Evolutionary conservation across 2,329 filamentous ascomycete genomes (phyloP), one percentile per base, ranked within the genome.

Genomic region (Botryosphaeria dothidea): DNA sequence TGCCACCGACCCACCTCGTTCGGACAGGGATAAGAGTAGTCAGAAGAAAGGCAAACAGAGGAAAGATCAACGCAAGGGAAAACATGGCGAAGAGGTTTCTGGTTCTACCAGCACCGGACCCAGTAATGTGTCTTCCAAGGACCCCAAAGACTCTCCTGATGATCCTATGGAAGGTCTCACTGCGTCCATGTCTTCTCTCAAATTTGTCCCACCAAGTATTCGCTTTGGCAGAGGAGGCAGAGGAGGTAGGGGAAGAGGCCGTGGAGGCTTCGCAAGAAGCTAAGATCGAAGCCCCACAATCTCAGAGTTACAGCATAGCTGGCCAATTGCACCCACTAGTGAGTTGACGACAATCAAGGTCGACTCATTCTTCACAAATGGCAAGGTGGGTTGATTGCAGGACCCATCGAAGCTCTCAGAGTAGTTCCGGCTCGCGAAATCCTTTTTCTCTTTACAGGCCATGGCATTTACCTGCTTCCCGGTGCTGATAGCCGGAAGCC

Each of bases 131-230:
- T 51, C 56, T 43, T 34, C 67, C n/a, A n/a, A n/a, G n/a, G n/a
- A n/a, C n/a, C n/a, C n/a, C n/a, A n/a, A n/a, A n/a, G n/a, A n/a
- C n/a, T n/a, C n/a, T n/a, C n/a, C n/a, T 3, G 83, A 85, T 66
- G 79, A 83, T 19, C 81, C 85, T 17, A 88, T 92, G 84, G 86
- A 88, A 49, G 84, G 84, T 62, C 79, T 93, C 4, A 79, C 86
- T 1, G 84, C 83, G 7, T 86, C 88, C 64, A 91, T 93, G 88
- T 91, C 90, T 1, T 82, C 89, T 3, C 78, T 93, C 66, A 86
- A 86, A 61, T 92, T 93, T 71, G 83, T 93, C 5, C 91, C 91
- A 19, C 81, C 83, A 21, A 90, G 85, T 69, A 79, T 92, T 58
- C 84, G 85, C 9, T 91, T 92, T 73, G 89, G 89, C 15, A 82